phyloP scores from a whole-genome alignment of 2,329 filamentous ascomycete genomes.

The Myriosclerotinia scirpicola region DNA sequence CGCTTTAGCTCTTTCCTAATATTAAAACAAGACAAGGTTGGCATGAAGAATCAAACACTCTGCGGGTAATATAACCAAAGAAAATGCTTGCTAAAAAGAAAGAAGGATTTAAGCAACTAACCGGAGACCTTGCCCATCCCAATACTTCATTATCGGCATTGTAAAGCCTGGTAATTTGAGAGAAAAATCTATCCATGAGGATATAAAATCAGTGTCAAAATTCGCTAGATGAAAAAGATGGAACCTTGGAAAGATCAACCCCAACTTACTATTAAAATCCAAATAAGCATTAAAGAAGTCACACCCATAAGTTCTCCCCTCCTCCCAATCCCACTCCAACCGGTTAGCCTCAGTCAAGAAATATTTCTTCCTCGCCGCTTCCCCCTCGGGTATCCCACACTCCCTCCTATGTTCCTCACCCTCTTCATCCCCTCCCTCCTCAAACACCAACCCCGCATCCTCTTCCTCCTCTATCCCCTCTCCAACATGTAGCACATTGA shows the following conservation, averaged over 20 bases:
- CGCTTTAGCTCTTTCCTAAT: conserved; percentile 47
- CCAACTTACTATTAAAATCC: conserved; percentile 69
- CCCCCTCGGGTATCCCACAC: conserved; percentile 38
- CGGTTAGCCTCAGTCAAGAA: conserved; percentile 58
- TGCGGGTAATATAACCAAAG: background rate
- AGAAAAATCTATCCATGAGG: conserved; percentile 56
- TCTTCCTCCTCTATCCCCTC: conserved; percentile 27
- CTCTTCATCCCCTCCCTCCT: conserved; percentile 46
- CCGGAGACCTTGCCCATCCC: conserved; percentile 76
- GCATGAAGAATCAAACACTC: conserved; percentile 15
- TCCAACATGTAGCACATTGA: conserved; percentile 75
- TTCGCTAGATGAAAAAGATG: background rate
- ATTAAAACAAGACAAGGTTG: conserved; percentile 30
- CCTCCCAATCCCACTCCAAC: conserved; percentile 60
- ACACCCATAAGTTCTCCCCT: conserved; percentile 58
- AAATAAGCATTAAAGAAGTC: conserved; percentile 93
- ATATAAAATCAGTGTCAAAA: background rate
- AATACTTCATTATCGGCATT: conserved; percentile 72
- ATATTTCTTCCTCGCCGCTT: conserved; percentile 55
- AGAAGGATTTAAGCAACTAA: conserved; percentile 45
- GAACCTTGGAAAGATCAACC: background rate
- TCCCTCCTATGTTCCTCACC: conserved; percentile 45
- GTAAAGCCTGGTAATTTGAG: conserved; percentile 71
- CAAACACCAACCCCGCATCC: conserved; percentile 35
- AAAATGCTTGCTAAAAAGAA: background rate